These are phyloP conservation scores for Hsuehochloa calcarea DNA, from an alignment of 176 grass and related monocot genomes.

Conservation along the genomic window DNA sequence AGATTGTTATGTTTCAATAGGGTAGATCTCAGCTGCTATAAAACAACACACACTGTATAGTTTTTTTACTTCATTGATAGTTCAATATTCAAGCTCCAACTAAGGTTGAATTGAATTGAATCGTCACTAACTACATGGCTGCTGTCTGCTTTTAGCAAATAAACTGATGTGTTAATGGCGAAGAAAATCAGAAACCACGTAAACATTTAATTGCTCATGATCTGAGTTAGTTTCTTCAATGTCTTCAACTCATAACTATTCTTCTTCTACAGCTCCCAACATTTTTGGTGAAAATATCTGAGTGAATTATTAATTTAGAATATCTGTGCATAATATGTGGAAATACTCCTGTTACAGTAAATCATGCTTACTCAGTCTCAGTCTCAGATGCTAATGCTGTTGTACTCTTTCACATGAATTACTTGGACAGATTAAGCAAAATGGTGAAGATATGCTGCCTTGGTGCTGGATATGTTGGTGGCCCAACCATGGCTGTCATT, in stretches of 20 bases:
- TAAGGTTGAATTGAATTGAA: background rate
- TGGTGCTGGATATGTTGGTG: constrained; percentile 41
- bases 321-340: background rate
- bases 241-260: background rate
- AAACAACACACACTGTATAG: background rate
- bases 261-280: background rate
- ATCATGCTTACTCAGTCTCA: background rate
- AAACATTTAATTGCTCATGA: background rate
- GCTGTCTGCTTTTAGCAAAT: background rate
- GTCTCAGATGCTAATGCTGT: background rate
- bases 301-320: background rate
- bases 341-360: background rate
- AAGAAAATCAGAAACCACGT: background rate
- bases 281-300: background rate
- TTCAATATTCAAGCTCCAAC: background rate
- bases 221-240: background rate
- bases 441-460: constrained; percentile 49
- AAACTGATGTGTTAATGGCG: background rate
- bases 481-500: constrained; percentile 45
- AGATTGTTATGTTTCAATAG: background rate
- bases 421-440: constrained; percentile 1
- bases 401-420: background rate
- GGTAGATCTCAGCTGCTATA: background rate
- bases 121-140: background rate
- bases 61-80: background rate